Conservation (phyloP, 768 basidiomycete genomes). For the Naematelia encephala region DNA sequence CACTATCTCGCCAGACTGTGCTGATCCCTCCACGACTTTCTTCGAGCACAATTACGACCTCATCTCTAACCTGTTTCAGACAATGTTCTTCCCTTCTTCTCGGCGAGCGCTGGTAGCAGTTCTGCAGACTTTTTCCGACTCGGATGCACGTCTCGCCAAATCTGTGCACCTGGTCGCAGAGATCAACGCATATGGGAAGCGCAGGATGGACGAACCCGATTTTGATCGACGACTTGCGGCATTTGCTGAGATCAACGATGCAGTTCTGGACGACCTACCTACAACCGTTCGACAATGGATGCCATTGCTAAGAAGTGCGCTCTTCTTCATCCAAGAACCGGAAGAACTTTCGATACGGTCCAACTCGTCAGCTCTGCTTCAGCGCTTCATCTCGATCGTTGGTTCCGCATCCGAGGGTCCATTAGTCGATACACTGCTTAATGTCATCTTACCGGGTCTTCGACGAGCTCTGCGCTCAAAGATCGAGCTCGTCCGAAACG, state of each 20-base stretch:
- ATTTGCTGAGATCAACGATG: constrained; percentile 71
- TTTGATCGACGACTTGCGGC: constrained; percentile 79
- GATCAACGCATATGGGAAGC: constrained; percentile 80
- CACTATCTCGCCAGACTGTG: constrained; percentile 57
- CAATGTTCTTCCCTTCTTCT: constrained; percentile 66
- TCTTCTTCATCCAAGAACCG: constrained; percentile 83
- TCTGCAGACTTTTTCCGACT: constrained; percentile 58
- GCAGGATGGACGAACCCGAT: constrained; percentile 84
- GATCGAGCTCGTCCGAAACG: constrained; percentile 79
- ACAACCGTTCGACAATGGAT: constrained; percentile 64
- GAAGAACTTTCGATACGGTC: constrained; percentile 81
- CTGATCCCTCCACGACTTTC: constrained; percentile 34
- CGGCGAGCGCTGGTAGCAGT: constrained; percentile 67
- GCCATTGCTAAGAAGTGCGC: constrained; percentile 74
- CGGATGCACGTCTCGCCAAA: constrained; percentile 55
- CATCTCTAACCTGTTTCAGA: constrained; percentile 74
- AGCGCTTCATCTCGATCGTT: constrained; percentile 66
- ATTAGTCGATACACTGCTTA: constrained; percentile 53
- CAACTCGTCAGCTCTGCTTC: constrained; percentile 71
- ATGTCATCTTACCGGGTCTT: constrained; percentile 72
- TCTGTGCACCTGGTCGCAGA: constrained; percentile 60
- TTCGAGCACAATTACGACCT: constrained; percentile 50
- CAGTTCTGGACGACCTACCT: constrained; percentile 48
- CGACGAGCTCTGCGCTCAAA: constrained; percentile 75
- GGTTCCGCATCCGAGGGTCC: constrained; percentile 49